Evolutionary conservation across 2,329 filamentous ascomycete genomes (phyloP).

Genomic region (Phaeophleospora eucalypticola): DNA sequence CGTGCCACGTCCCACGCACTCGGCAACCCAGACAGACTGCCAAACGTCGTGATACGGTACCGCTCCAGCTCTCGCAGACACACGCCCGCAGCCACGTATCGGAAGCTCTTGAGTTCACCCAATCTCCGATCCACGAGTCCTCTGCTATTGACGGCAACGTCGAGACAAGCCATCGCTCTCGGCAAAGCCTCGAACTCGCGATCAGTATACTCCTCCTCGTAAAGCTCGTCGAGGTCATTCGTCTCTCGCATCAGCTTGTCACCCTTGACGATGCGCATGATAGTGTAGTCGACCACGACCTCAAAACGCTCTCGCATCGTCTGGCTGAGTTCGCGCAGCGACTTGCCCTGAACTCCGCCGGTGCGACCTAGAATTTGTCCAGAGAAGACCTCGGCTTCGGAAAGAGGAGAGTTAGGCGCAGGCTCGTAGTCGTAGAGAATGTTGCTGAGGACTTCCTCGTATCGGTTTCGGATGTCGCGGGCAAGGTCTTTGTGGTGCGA

Average conservation of each 20-base stretch:
- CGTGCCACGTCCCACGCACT: neutral
- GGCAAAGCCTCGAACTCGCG: constrained; percentile 43
- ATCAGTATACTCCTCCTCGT: constrained; percentile 22
- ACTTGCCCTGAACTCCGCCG: constrained; percentile 30
- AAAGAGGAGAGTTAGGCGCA: constrained; percentile 40
- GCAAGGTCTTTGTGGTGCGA: constrained; percentile 37
- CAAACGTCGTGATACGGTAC: constrained; percentile 22
- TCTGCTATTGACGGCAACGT: constrained; percentile 38
- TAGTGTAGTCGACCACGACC: constrained; percentile 39
- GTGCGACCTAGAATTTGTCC: constrained; percentile 54
- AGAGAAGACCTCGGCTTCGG: constrained; percentile 54
- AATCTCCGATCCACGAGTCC: constrained; percentile 30
- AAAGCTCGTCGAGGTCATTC: constrained; percentile 23
- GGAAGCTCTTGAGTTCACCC: constrained; percentile 47
- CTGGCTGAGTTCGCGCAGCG: constrained; percentile 34
- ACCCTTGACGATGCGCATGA: constrained; percentile 44
- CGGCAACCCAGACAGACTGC: neutral
- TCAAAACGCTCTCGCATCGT: constrained; percentile 40
- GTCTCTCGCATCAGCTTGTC: constrained; percentile 27
- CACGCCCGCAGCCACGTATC: constrained; percentile 50
- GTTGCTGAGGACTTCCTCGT: constrained; percentile 50
- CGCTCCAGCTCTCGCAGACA: constrained; percentile 49
- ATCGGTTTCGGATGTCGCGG: constrained; percentile 44
- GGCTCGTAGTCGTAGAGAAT: constrained; percentile 46
- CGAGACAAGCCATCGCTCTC: constrained; percentile 49